phyloP scores from a whole-genome alignment of 257 asterid species.

The Solanum pinnatisectum region DNA sequence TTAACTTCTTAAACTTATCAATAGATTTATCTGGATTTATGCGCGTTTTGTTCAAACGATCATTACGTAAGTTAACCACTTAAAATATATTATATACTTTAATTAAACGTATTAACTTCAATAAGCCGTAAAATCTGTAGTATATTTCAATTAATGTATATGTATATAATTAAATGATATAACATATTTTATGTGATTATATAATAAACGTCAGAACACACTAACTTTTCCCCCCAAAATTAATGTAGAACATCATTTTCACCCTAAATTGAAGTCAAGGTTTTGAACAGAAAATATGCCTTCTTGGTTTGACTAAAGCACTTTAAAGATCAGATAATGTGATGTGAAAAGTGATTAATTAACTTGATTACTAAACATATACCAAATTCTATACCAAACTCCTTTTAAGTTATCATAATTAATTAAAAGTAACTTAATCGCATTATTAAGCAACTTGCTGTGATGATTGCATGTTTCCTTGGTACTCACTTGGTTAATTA shows the following conservation, averaged over 20 bases:
- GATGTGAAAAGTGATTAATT: neutral
- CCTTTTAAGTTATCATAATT: neutral
- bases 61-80: too few species aligned
- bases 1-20: too few species aligned
- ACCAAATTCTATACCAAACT: neutral
- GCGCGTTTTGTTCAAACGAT: too few species aligned
- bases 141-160: too few species aligned
- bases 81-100: too few species aligned
- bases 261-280: neutral
- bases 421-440: neutral
- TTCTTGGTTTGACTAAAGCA: neutral
- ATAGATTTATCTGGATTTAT: too few species aligned
- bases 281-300: neutral
- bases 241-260: neutral
- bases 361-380: neutral
- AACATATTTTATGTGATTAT: too few species aligned
- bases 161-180: too few species aligned
- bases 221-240: neutral
- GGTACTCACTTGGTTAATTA: neutral
- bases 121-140: fast-evolving
- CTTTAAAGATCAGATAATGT: neutral
- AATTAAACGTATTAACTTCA: too few species aligned
- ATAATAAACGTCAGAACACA: neutral
- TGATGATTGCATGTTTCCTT: neutral
- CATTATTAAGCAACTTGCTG: neutral